Evolutionary conservation across 2,329 filamentous ascomycete species (phyloP).

Genomic region (Claviceps spartinae): DNA sequence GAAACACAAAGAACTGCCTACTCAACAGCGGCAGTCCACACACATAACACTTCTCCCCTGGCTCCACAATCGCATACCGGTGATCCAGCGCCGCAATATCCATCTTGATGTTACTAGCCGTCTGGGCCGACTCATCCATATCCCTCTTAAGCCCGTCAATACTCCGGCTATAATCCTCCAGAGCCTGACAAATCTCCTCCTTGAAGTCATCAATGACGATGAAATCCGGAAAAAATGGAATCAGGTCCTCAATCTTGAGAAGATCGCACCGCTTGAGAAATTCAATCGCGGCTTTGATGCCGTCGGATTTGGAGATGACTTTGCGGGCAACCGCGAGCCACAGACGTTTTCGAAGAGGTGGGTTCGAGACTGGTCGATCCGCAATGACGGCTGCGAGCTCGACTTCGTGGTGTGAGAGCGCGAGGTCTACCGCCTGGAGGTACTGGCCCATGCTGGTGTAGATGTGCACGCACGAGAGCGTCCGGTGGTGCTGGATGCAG

Average conservation of each 20-base stretch:
- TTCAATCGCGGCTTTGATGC: conserved; percentile 86
- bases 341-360: conserved; percentile 74
- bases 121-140: conserved; percentile 89
- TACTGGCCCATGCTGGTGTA: conserved; percentile 96
- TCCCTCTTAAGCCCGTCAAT: conserved; percentile 82
- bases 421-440: conserved; percentile 81
- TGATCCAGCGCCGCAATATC: conserved; percentile 79
- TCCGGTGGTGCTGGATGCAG: conserved; percentile 87
- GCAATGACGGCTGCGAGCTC: conserved; percentile 84
- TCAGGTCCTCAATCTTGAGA: conserved; percentile 87
- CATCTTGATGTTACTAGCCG: conserved; percentile 77
- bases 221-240: conserved; percentile 97
- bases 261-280: conserved; percentile 87
- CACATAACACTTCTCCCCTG: conserved; percentile 84
- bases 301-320: conserved; percentile 73
- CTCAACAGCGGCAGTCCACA: conserved; percentile 78
- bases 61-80: conserved; percentile 91
- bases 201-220: conserved; percentile 99
- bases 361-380: conserved; percentile 67
- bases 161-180: conserved; percentile 84
- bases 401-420: conserved; percentile 76
- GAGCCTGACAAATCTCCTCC: conserved; percentile 85
- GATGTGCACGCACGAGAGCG: conserved; percentile 91
- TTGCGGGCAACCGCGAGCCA: conserved; percentile 94
- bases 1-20: conserved; percentile 94